Evolutionary conservation across 805 yeast genomes (phyloP).

Genomic region (Yamadazyma paraphyllophila): DNA sequence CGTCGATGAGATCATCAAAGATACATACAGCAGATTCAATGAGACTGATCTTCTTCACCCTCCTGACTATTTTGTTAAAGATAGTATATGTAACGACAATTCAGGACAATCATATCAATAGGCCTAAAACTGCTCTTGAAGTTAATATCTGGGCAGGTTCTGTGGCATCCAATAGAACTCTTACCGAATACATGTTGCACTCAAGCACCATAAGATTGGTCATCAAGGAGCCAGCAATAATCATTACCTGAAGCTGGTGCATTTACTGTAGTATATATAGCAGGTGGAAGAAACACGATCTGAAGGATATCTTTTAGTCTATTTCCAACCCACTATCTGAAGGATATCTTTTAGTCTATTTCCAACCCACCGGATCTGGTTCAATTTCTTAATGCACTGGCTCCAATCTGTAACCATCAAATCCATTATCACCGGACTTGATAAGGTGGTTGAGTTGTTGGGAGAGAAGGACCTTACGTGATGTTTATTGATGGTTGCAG

Average conservation of each 20-base stretch:
- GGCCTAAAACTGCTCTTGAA: conserved; percentile 23
- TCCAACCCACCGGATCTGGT: too few species aligned
- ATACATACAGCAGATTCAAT: conserved; percentile 30
- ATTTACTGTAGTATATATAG: conserved; percentile 59
- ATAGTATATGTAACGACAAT: conserved; percentile 31
- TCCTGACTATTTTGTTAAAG: conserved; percentile 4
- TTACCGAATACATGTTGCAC: conserved; percentile 48
- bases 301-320: conserved; percentile 64
- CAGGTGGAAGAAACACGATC: too few species aligned
- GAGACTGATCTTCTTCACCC: conserved; percentile 28
- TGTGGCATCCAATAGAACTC: conserved; percentile 33
- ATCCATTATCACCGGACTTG: conserved; percentile 15
- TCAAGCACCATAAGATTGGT: conserved; percentile 15
- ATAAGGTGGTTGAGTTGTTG: conserved; percentile 36
- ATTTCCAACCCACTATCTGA: conserved; percentile 39
- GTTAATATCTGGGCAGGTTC: too few species aligned
- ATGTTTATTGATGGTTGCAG: conserved; percentile 26
- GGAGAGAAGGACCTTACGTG: conserved; percentile 44
- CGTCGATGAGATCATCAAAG: conserved; percentile 23
- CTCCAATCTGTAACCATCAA: not conserved
- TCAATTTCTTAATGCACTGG: not conserved
- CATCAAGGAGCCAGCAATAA: conserved; percentile 37
- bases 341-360: too few species aligned
- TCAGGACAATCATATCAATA: conserved; percentile 29
- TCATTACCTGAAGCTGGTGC: conserved; percentile 60